A percentile compares a stretch with the other conserved stretches of the same genome.
Evolutionary conservation across 305 asterid genomes (phyloP).

Genomic region (Fraxinus greggii): DNA sequence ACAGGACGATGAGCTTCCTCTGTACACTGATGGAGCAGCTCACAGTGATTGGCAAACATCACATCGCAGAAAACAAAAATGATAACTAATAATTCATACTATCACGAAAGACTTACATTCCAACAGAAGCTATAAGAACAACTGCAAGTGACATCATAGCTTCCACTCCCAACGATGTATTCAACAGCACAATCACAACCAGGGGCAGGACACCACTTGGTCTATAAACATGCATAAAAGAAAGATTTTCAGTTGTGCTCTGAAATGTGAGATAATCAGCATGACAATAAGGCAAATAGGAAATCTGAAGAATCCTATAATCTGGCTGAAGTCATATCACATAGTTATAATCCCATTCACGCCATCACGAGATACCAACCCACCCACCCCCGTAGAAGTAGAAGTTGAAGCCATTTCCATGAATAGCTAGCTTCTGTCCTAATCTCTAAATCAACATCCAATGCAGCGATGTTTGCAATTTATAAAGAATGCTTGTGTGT

Average conservation of each 20-base stretch:
- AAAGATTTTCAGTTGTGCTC: neutral
- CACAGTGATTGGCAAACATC: neutral
- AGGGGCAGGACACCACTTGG: conserved; percentile 45
- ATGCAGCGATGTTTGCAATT: neutral
- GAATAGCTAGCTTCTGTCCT: neutral
- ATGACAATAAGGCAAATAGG: neutral
- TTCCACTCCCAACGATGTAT: conserved; percentile 28
- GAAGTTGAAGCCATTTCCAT: neutral
- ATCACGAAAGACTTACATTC: conserved; percentile 14
- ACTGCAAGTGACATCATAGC: conserved; percentile 37
- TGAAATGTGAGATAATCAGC: neutral
- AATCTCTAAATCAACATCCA: neutral
- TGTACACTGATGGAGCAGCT: conserved; percentile 24
- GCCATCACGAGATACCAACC: neutral
- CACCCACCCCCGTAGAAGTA: neutral
- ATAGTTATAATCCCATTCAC: neutral
- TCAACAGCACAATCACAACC: conserved; percentile 38
- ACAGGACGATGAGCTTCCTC: conserved; percentile 49
- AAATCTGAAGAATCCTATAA: neutral
- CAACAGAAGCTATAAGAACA: conserved; percentile 39
- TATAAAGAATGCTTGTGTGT: neutral
- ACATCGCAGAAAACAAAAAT: neutral
- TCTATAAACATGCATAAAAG: conserved; percentile 4
- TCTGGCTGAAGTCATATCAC: neutral
- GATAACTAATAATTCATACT: neutral